Percentiles rank a stretch among this genome's conserved stretches.
These are phyloP conservation scores for Tulasnella sp. DNA, from an alignment of 768 basidiomycete genomes.

Conservation along the genomic window DNA sequence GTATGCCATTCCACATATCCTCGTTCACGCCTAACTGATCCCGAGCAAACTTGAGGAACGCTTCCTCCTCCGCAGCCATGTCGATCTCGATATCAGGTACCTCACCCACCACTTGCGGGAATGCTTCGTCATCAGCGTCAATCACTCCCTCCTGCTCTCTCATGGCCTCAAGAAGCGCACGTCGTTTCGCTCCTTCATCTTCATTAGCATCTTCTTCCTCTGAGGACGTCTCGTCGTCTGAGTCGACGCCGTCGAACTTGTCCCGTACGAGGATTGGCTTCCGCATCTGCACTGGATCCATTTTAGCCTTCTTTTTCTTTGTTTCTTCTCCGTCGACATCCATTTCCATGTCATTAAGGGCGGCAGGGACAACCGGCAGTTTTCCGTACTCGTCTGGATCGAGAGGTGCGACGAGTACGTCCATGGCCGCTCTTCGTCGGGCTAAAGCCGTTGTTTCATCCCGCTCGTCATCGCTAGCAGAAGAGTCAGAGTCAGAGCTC, in stretches of 20 bases:
- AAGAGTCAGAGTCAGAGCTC: slow-evolving; percentile 24
- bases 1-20: slow-evolving; percentile 80
- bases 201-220: slow-evolving; percentile 36
- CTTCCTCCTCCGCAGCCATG: slow-evolving; percentile 88
- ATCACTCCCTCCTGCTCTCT: slow-evolving; percentile 26
- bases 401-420: slow-evolving; percentile 68
- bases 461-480: slow-evolving; percentile 34
- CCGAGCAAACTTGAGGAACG: slow-evolving; percentile 90
- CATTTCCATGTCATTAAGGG: neutral
- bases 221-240: slow-evolving; percentile 69
- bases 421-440: slow-evolving; percentile 52
- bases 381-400: slow-evolving; percentile 79
- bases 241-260: slow-evolving; percentile 83
- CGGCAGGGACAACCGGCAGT: slow-evolving; percentile 48
- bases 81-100: slow-evolving; percentile 62
- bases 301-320: neutral
- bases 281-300: slow-evolving; percentile 41
- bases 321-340: neutral
- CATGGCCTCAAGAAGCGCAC: slow-evolving; percentile 19
- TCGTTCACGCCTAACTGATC: slow-evolving; percentile 82
- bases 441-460: slow-evolving; percentile 24
- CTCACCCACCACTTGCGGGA: slow-evolving; percentile 62
- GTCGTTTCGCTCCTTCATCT: slow-evolving; percentile 9
- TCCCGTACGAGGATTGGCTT: slow-evolving; percentile 72
- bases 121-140: slow-evolving; percentile 58